Base-by-base conservation (phyloP, 257 asterid genomes). In the Nicotiana sylvestris region DNA sequence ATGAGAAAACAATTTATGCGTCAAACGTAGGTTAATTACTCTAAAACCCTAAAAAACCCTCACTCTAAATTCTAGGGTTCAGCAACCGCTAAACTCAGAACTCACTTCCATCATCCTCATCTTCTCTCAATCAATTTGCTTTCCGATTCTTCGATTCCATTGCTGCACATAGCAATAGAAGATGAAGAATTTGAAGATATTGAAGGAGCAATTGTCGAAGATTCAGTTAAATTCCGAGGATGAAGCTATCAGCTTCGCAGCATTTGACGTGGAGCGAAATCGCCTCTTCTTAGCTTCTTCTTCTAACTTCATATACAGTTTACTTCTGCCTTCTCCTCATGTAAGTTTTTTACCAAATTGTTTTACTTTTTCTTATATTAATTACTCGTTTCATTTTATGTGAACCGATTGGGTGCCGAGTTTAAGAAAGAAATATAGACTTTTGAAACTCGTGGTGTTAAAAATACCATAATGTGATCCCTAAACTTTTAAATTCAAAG, bases 231-330 rank as follows among this genome's bases (percentile, higher is more conserved):
- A 87, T 9, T 82, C 86, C 18, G 91, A 90, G 27, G 86, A 87
- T n/a, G 98, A 96, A 81, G 85, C 70, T 79, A 66, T 94, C 21
- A 93, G 88, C 15, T 86, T 92, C 76, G 83, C 89, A 9, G 92
- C 98, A 76, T 85, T 96, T 78, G 98, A 96, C 83, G 86, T 94
- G 67, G 99, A 96, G 85, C 92, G 90, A 74, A 88, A 87, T 84
- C 95, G 98, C 61, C 88, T 96, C 81, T 93, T 92, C 84, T 94
- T 91, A 81, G 89, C 98, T 69, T 92, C 99, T 46, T 88, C 97
- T 46, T 88, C 95, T 81, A 90, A 91, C 78, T 81, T 84, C 88
- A 86, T 94, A 13, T 92, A 94, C 92, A 82, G 89, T 70, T 86
- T 91, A 55, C 91, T 66, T 27, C 86, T 92, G 70, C 90, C 90